Evolutionary conservation across 2,329 filamentous ascomycete species (phyloP).

Genomic region (Beauveria scarabaeidicola): DNA sequence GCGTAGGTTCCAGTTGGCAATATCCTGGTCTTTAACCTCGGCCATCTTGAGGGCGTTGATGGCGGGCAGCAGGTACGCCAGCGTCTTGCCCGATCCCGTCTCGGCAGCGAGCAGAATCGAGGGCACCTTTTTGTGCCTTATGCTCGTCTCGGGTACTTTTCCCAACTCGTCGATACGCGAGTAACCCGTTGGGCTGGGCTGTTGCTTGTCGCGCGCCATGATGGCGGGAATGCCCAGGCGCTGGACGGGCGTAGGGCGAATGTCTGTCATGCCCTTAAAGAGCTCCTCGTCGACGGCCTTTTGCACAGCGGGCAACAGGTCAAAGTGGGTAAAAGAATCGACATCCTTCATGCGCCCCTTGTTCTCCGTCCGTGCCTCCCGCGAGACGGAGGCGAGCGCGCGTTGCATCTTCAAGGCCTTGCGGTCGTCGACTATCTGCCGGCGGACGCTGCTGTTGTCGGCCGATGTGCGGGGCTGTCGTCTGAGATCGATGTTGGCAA

Average conservation of each 20-base stretch:
- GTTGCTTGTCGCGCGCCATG: constrained; percentile 31
- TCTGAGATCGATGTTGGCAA: constrained; percentile 30
- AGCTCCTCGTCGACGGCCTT: constrained; percentile 65
- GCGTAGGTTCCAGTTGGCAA: constrained; percentile 48
- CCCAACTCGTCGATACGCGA: constrained; percentile 19
- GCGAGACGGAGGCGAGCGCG: constrained; percentile 61
- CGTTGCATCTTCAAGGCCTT: constrained; percentile 95
- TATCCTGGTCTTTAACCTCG: constrained; percentile 52
- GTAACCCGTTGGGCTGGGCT: too few relatives aligned
- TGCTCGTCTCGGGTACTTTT: constrained; percentile 27
- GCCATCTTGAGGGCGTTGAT: constrained; percentile 77
- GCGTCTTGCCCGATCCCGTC: constrained; percentile 93
- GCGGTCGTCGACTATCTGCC: constrained; percentile 30
- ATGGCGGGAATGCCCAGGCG: constrained; percentile 78
- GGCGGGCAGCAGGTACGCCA: constrained; percentile 81
- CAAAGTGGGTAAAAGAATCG: constrained; percentile 74
- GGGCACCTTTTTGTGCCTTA: not conserved
- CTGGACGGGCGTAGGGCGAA: constrained; percentile 83
- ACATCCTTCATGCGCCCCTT: constrained; percentile 35
- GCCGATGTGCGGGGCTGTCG: constrained; percentile 14
- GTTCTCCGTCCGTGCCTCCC: constrained; percentile 52
- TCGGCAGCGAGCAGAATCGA: constrained; percentile 82
- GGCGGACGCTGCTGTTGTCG: constrained; percentile 22
- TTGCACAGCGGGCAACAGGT: constrained; percentile 62
- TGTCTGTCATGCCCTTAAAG: constrained; percentile 63